phyloP scores from a whole-genome alignment of 345 rosid genomes.

The Carallia brachiata region DNA sequence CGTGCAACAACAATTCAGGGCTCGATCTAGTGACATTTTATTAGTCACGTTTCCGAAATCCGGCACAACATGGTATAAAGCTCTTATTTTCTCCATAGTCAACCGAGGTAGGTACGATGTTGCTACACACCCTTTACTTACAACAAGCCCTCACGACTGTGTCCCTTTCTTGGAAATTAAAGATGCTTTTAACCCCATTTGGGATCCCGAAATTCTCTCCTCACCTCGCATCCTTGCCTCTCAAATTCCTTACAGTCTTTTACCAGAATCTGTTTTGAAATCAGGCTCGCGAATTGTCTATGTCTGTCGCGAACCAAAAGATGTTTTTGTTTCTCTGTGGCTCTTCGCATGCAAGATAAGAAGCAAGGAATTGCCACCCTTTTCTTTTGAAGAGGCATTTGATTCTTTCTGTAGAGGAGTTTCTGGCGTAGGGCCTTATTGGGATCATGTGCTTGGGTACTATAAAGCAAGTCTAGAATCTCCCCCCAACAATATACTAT shows the following conservation, averaged over 20 bases:
- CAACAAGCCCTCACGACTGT: no score
- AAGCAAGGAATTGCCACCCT: neutral
- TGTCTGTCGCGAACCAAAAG: neutral
- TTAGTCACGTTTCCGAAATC: no score
- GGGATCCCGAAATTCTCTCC: neutral
- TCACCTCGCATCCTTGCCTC: neutral
- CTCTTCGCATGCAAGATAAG: neutral
- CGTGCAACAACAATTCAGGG: neutral
- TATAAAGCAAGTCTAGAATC: neutral
- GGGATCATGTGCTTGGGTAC: neutral
- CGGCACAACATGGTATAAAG: no score
- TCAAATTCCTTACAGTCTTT: neutral
- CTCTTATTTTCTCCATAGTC: no score
- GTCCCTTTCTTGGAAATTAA: no score
- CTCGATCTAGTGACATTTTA: neutral
- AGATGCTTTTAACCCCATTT: no score
- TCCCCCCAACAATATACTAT: neutral
- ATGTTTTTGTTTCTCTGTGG: slow-evolving; percentile 5
- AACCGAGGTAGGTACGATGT: no score
- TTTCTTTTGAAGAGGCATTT: neutral
- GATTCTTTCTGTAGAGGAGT: neutral
- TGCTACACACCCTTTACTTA: no score
- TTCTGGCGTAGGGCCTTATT: neutral
- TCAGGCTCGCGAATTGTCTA: neutral
- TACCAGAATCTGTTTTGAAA: neutral